A percentile compares a stretch with the other conserved stretches of the same genome.
phyloP scores from a whole-genome alignment of 768 basidiomycete genomes.

The Gelatoporia subvermispora region DNA sequence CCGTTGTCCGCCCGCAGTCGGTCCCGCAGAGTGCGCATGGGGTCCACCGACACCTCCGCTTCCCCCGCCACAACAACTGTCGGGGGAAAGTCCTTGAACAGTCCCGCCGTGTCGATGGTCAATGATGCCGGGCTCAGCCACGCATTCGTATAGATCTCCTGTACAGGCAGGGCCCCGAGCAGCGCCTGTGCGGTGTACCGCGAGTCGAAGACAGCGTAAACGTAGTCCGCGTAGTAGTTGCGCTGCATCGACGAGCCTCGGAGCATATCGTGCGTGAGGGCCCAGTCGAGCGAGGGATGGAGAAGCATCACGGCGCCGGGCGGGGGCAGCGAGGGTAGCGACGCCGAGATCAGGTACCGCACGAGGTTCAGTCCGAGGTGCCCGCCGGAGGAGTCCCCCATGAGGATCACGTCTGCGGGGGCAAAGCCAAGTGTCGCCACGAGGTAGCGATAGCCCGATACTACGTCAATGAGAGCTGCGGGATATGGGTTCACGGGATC shows the following conservation, averaged over 20 bases:
- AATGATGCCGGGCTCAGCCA: constrained; percentile 8
- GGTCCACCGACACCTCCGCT: constrained; percentile 25
- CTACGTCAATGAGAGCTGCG: constrained; percentile 45
- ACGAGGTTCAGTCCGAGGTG: constrained; percentile 37
- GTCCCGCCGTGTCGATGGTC: background rate
- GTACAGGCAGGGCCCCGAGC: constrained; percentile 1
- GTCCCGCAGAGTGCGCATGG: constrained; percentile 19
- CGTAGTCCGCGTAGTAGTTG: constrained; percentile 1
- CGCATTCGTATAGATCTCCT: constrained; percentile 1
- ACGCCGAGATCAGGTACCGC: constrained; percentile 29
- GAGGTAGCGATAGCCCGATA: constrained; percentile 49
- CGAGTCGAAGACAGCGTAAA: background rate
- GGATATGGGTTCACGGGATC: constrained; percentile 40
- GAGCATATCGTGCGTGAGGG: constrained; percentile 2
- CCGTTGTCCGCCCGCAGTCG: constrained; percentile 20
- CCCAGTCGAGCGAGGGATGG: constrained; percentile 26
- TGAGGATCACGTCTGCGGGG: constrained; percentile 41
- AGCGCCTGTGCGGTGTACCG: constrained; percentile 3
- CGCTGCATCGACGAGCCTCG: constrained; percentile 4
- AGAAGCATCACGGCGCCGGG: constrained; percentile 30
- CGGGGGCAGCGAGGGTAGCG: constrained; percentile 12
- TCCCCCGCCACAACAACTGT: constrained; percentile 24
- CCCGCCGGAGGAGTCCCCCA: constrained; percentile 54
- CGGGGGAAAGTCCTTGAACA: constrained; percentile 19
- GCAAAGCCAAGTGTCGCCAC: constrained; percentile 34